Evolutionary conservation across 768 basidiomycete genomes (phyloP).

Genomic region (Leucogyrophana mollusca): DNA sequence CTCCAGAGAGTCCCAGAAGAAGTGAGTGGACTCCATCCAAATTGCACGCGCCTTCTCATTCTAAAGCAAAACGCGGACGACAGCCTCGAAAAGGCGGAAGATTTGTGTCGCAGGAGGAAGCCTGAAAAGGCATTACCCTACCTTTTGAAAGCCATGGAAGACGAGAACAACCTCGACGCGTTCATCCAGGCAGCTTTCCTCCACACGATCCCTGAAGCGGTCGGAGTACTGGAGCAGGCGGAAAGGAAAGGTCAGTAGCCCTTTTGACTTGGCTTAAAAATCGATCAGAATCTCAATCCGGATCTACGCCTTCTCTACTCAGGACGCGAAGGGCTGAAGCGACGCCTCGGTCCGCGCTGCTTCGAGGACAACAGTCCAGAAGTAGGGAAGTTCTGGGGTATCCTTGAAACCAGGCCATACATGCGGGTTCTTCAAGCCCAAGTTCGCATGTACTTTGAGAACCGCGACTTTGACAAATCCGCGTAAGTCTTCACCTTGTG

Average conservation of each 20-base stretch:
- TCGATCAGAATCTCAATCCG: background rate
- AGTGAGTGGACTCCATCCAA: constrained; percentile 14
- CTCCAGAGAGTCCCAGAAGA: constrained; percentile 24
- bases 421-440: constrained; percentile 43
- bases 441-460: constrained; percentile 34
- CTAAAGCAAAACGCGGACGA: background rate
- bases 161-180: constrained; percentile 40
- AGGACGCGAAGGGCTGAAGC: constrained; percentile 30
- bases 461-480: constrained; percentile 30
- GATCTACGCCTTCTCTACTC: background rate
- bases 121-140: constrained; percentile 38
- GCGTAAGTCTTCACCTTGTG: constrained; percentile 23
- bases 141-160: constrained; percentile 38
- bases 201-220: constrained; percentile 22
- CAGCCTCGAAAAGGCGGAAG: constrained; percentile 38
- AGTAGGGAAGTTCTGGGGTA: constrained; percentile 37
- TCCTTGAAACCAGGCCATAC: constrained; percentile 42
- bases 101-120: constrained; percentile 30
- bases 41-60: background rate
- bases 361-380: constrained; percentile 37
- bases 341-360: constrained; percentile 28
- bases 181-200: constrained; percentile 36
- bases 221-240: constrained; percentile 27
- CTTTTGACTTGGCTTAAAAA: background rate
- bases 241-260: constrained; percentile 18